Base-by-base conservation (phyloP, 108 stramenopile genomes). In the Nitzschia sp. region DNA sequence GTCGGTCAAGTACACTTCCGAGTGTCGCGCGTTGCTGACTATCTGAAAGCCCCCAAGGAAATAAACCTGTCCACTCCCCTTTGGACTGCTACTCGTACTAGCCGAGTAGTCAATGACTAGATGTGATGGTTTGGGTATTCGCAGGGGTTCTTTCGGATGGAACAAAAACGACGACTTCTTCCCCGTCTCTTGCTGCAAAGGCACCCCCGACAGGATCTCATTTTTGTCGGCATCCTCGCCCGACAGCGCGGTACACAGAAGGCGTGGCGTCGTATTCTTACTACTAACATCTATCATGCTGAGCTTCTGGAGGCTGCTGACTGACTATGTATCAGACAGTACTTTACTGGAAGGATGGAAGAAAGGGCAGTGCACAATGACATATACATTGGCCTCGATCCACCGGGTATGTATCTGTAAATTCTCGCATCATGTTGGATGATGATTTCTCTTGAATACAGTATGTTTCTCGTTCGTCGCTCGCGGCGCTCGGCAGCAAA, bases 11-110 rank as follows among this genome's bases (percentile, higher is more conserved):
- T 75, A 80, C 0, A 80, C 62, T 41, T 80, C 73, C 1, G 63
- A 41, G 2, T 59, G 55, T 21, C 57, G 60, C 5, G 69, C 63
- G 35, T 53, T 75, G 50, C 47, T 61, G 3, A 80, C 45, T 25
- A 75, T 59, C 54, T 80, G 79, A 46, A 80, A 69, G n/a, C 79
- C 79, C 28, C 79, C 79, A 22, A 80, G 47, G 35, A 75, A 70
- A 31, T 75, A 75, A 1, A 34, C 17, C 19, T 50, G 48, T 22
- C 38, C 1, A 0, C 38, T 5, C 23, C 13, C 21, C n/a, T 61
- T 22, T 29, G 32, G 16, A 1, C 11, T 27, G 3, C 29, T 1
- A 25, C 17, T 1, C 32, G 13, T 32, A 29, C n/a, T n/a, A 27
- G 32, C 33, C n/a, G n/a, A 23, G 21, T 46, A 29, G 15, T 72